Evolutionary conservation across 768 basidiomycete species (phyloP), one percentile per base, ranked within the genome.

Genomic region (Suillus weaverae): DNA sequence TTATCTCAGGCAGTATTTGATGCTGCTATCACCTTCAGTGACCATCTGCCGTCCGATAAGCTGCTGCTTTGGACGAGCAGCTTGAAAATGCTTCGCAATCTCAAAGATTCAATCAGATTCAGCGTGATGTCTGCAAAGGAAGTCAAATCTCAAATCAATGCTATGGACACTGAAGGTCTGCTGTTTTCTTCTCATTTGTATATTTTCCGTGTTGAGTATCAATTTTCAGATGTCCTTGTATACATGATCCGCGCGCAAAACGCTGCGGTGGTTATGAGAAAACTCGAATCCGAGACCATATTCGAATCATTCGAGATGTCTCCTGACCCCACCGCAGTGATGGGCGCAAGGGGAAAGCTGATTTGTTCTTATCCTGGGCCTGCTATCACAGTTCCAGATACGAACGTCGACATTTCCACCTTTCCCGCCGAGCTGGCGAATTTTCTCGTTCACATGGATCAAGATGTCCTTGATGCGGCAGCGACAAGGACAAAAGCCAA

Each of bases 291-390:
- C 4, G 62, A 68, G 13, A 77, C 79, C 13, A 62, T 76, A 35
- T 79, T 82, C 63, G 85, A 86, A 66, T 70, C 72, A 6, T 86
- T 86, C 62, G 81, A 85, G 67, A 74, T 80, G 16, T 81, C 81
- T 2, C 77, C 83, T 0, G 68, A 70, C 30, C 67, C 75, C 4
- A 69, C 67, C 11, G 66, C 64, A 7, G 76, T 86, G 30, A 81
- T 83, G 72, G 69, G 65, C 3, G 59, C 77, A 0, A 66, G 69
- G 41, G 83, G 83, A 36, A 84, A 83, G 62, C 76, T 86, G 3
- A 26, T 80, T 3, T 77, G 80, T n/a, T 78, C 76, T 0, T 86
- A 78, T 69, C 85, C 84, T 18, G 80, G 79, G 0, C 80, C 81
- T 4, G 80, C 83, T 2, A 73, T 83, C 46, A 64, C 76, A 33